Percentiles rank a stretch among this genome's conserved stretches.
These are phyloP conservation scores for Aspergillus indologenus DNA, from an alignment of 495 filamentous ascomycete species.

Conservation along the genomic window DNA sequence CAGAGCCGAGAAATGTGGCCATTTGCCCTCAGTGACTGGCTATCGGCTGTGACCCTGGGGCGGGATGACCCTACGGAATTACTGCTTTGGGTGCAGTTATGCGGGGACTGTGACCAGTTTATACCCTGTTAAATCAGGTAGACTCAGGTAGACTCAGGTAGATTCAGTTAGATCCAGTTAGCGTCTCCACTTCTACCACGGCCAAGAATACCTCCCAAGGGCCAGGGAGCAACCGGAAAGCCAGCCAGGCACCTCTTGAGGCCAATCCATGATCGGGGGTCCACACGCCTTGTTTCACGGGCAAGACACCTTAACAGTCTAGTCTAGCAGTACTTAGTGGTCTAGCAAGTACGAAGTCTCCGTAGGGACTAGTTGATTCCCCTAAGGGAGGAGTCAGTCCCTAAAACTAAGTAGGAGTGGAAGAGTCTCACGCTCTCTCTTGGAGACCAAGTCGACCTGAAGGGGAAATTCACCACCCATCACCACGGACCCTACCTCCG, in stretches of 20 bases:
- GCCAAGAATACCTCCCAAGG: slow-evolving; percentile 17
- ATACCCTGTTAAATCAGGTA: not conserved
- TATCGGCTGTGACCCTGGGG: slow-evolving; percentile 14
- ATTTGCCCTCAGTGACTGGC: slow-evolving; percentile 13
- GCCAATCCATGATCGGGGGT: slow-evolving; percentile 1
- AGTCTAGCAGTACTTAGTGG: not conserved
- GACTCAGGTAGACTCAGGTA: too few relatives aligned
- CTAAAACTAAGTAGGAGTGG: too few relatives aligned
- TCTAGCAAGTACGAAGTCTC: not conserved
- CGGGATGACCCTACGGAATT: slow-evolving; percentile 19
- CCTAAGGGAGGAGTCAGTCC: not conserved
- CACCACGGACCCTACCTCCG: not conserved
- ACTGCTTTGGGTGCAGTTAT: slow-evolving; percentile 17
- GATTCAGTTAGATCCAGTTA: too few relatives aligned
- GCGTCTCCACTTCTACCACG: not conserved
- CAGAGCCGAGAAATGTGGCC: slow-evolving; percentile 15
- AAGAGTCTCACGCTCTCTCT: too few relatives aligned
- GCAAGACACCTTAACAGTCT: slow-evolving; percentile 8
- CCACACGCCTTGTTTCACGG: slow-evolving; percentile 18
- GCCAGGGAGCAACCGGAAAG: slow-evolving; percentile 13
- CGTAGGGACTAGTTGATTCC: too few relatives aligned
- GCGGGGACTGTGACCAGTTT: slow-evolving; percentile 14
- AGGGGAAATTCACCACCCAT: not conserved
- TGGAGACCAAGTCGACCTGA: too few relatives aligned
- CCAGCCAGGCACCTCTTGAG: slow-evolving; percentile 4